Evolutionary conservation across 768 basidiomycete species (phyloP).

Genomic region (Mycena galericulata): DNA sequence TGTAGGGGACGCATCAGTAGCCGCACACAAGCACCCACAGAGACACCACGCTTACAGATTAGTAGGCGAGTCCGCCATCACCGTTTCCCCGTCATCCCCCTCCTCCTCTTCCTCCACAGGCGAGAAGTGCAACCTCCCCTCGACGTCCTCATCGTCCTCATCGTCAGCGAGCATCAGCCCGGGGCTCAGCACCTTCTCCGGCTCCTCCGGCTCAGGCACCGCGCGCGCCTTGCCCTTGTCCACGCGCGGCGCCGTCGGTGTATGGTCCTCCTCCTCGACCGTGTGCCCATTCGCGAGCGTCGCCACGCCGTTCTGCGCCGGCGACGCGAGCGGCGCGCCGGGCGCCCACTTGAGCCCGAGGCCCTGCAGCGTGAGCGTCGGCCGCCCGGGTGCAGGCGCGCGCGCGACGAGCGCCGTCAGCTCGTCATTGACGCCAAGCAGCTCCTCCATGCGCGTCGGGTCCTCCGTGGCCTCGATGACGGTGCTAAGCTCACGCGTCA

Average conservation of each 20-base stretch:
- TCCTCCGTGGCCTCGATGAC: slow-evolving; percentile 70
- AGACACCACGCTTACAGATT: slow-evolving; percentile 60
- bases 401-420: slow-evolving; percentile 69
- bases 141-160: slow-evolving; percentile 65
- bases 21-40: background rate
- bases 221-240: slow-evolving; percentile 87
- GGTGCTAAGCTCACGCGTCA: slow-evolving; percentile 62
- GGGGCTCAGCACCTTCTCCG: slow-evolving; percentile 80
- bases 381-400: slow-evolving; percentile 52
- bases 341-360: slow-evolving; percentile 51
- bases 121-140: slow-evolving; percentile 45
- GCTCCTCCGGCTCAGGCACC: slow-evolving; percentile 73
- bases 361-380: slow-evolving; percentile 57
- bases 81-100: slow-evolving; percentile 36
- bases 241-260: slow-evolving; percentile 68
- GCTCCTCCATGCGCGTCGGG: slow-evolving; percentile 70
- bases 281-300: slow-evolving; percentile 19
- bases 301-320: background rate
- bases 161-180: slow-evolving; percentile 58
- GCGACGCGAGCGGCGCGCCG: slow-evolving; percentile 13
- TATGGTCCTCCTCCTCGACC: slow-evolving; percentile 48
- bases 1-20: slow-evolving; percentile 40
- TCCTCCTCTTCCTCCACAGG: slow-evolving; percentile 50
- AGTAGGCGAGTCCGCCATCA: slow-evolving; percentile 49
- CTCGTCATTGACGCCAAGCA: slow-evolving; percentile 80